Conservation (phyloP, 73 alveolate genomes). For the Effrenium voratum region DNA sequence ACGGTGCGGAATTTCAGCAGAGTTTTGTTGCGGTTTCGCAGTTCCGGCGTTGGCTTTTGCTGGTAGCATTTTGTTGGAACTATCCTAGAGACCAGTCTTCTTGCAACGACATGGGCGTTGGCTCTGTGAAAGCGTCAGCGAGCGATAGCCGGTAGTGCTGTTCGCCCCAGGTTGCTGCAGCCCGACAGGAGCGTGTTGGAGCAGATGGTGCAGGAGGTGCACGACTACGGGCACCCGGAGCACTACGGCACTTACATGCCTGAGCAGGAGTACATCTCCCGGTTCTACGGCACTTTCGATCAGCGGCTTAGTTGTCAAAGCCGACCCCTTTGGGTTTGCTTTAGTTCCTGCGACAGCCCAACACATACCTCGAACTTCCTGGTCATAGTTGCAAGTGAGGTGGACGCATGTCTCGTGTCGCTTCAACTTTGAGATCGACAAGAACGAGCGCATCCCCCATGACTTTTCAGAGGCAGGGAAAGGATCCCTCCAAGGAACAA, state of each 20-base stretch:
- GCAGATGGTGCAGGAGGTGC: constrained; percentile 47
- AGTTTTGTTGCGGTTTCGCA: too few species aligned
- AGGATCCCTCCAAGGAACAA: neutral
- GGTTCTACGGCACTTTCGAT: constrained; percentile 77
- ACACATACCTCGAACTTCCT: too few species aligned
- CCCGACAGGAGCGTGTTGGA: constrained; percentile 30
- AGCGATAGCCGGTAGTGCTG: too few species aligned
- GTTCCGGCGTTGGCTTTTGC: neutral
- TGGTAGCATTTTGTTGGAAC: neutral
- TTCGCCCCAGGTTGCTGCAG: constrained; percentile 6
- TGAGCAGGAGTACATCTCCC: constrained; percentile 91
- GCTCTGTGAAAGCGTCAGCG: too few species aligned
- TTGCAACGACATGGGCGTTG: neutral
- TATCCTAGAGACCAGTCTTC: neutral
- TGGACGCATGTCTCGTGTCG: constrained; percentile 77
- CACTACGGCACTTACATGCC: constrained; percentile 93
- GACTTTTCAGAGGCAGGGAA: constrained; percentile 49
- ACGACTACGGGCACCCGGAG: constrained; percentile 79
- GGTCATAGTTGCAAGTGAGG: too few species aligned
- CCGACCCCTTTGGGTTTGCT: too few species aligned
- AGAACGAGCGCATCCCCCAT: constrained; percentile 67
- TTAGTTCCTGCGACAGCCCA: too few species aligned
- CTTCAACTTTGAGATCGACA: constrained; percentile 88
- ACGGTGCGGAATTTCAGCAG: too few species aligned
- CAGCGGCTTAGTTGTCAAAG: too few species aligned